A percentile compares a stretch with the other conserved stretches of the same genome.
Conservation (phyloP, 2,329 filamentous ascomycete species). For the Pseudogymnoascus sp. region DNA sequence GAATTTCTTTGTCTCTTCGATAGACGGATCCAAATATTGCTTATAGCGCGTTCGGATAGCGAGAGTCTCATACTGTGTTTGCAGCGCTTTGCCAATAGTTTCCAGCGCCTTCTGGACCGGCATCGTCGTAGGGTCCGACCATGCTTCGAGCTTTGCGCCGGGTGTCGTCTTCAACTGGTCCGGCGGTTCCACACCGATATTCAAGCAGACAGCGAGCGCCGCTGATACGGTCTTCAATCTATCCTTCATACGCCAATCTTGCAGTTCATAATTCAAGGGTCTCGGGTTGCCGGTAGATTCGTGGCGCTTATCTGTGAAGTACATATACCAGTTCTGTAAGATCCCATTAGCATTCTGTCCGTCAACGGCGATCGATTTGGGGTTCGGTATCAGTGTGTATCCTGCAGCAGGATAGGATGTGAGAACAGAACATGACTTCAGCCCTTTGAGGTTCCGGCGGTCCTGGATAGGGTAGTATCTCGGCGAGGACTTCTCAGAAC, state of each 20-base stretch:
- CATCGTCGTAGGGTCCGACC: conserved; percentile 82
- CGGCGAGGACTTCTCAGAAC: neutral
- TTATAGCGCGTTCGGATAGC: conserved; percentile 96
- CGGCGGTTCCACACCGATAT: conserved; percentile 94
- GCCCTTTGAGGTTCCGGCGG: neutral
- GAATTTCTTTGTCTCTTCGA: conserved; percentile 96
- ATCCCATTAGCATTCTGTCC: conserved; percentile 17
- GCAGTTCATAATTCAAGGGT: conserved; percentile 54
- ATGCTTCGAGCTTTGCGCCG: conserved; percentile 88
- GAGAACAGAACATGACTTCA: neutral
- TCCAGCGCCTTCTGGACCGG: conserved; percentile 80
- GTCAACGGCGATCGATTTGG: neutral
- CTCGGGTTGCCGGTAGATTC: conserved; percentile 88
- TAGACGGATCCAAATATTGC: conserved; percentile 89
- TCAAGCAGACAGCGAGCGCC: conserved; percentile 86
- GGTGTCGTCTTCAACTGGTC: conserved; percentile 95
- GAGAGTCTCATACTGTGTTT: conserved; percentile 91
- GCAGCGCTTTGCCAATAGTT: conserved; percentile 91
- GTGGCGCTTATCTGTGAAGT: conserved; percentile 96
- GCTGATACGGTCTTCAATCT: conserved; percentile 94
- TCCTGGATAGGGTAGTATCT: neutral
- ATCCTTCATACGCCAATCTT: conserved; percentile 97
- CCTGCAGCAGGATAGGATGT: neutral
- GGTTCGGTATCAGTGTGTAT: neutral
- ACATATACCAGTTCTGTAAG: conserved; percentile 93